Base-by-base conservation (phyloP, 768 basidiomycete species). In the Termitomyces eurrhizus region DNA sequence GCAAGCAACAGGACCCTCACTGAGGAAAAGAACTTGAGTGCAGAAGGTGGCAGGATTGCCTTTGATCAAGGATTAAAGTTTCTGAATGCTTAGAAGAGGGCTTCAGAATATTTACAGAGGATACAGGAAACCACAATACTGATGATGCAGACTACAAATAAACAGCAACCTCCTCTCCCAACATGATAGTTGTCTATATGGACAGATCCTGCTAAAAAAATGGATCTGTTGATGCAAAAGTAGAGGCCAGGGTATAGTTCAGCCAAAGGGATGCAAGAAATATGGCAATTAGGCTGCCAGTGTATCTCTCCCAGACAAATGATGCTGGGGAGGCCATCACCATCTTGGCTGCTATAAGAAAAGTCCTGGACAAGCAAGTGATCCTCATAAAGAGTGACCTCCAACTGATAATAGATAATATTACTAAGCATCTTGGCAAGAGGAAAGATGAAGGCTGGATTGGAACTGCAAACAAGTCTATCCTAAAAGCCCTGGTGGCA, bases 361-460 rank as follows among this genome's bases (percentile, higher is more conserved):
- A 56, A 14, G 66, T 3, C 32, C 48, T 48, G 12, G 46, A 64
- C 35, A 12, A 14, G 0, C 33, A 46, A 1, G 48, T 73, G 1
- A 8, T 51, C 1, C 68, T 72, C 16, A 42, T 42, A 14, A 42
- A 18, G 16, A 1, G 48, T 59, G 69, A 74, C 65, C 73, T 70
- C 0, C 55, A 58, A 59, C 61, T 70, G 26, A 57, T 56, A 0
- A 63, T 71, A 6, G 60, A 72, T 7, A 67, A 56, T 0, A 32
- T 73, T 0, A 73, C 68, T 0, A 61, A 59, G 33, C 42, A 71
- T 35, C 51, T 66, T 2, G 18, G 33, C 0, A 49, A 51, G 1
- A 66, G 68, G 64, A 73, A 76, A 44, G 66, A 75, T 42, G 12
- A 14, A 0, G 73, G 75, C 0, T 78, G 64, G 66, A 67, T 70